Base-by-base conservation (phyloP, 2,329 filamentous ascomycete genomes). In the Trichothecium roseum region DNA sequence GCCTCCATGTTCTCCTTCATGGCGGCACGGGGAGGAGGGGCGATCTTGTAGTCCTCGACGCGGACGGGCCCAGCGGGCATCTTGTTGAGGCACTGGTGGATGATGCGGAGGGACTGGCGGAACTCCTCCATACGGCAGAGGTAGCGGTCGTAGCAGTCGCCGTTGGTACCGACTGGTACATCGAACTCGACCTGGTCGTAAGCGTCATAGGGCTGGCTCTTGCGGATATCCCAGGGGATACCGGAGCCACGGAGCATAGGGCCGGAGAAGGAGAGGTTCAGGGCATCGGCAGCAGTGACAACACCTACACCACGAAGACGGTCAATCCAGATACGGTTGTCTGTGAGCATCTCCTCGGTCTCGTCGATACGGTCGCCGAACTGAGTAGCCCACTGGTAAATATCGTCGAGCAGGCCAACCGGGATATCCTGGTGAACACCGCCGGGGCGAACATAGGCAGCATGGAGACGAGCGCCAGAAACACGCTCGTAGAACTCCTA, bases 1-100 rank as follows among this genome's bases (percentile, higher is more conserved):
- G 91, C 88, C 68, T 98, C 91, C 93, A 98, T 98, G 71, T 98
- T 98, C 77, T 98, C 91, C 76, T 98, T 98, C 91, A 98, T 98
- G 54, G 91, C 91, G 30, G 85, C 73, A 54, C 91, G 81, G n/a
- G 91, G 93, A 42, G 91, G 91, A 16, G 91, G 91, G 3, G 85
- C 83, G 53, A 98, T 77, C 77, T 98, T 98, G 78, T 96, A 98
- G 64, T 98, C 91, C 65, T 98, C 91, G 29, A 95, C 86, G 48
- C 89, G 84, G 56, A 96, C 76, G 35, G 91, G 91, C 18, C 91
- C 91, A 33, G 84, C 74, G 33, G 93, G 89, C 85, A 98, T 98
- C 71, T 98, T 86, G 74, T 98, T 96, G 50, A 98, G 68, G 63
- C 93, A 98, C 65, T 98, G 93, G 72, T 94, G 81, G 57, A 98